Evolutionary conservation across 2,329 filamentous ascomycete genomes (phyloP), one percentile per base, ranked within the genome.

Genomic region (Seiridium cupressi): DNA sequence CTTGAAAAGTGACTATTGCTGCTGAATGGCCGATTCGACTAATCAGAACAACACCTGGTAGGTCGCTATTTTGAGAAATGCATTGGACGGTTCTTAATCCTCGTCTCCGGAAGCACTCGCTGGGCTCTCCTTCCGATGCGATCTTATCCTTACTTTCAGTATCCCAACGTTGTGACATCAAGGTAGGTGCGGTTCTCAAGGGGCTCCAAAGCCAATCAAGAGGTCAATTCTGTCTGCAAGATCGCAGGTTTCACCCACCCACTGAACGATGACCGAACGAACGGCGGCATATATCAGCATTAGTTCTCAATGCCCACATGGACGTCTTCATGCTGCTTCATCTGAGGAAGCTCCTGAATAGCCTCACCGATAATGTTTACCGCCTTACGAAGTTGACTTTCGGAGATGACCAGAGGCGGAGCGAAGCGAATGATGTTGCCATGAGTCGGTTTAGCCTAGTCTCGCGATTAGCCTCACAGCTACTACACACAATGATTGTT

Each of bases 341-440:
- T 76, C 5, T 71, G 87, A 2, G 93, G 93, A 57, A 99, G 83
- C 76, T 97, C 93, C 66, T 84, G 81, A 70, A 97, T 82, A 11
- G 94, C 89, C 72, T 93, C 88, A 63, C 87, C 84, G 72, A 99
- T 96, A 70, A 95, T 94, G 57, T 75, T 75, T 58, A 98, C 74
- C 1, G 94, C 90, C 71, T 87, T 85, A 67, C 87, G 83, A 66
- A 99, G 89, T 78, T 99, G 87, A 62, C 89, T 85, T 71, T 98
- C 93, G 34, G 89, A 93, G 70, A 99, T 98, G 65, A 99, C 93
- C 58, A 99, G 82, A 26, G 95, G 95, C 51, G 95, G 95, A n/a
- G 95, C 95, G 63, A 99, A 89, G 60, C 95, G 91, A 74, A 99
- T 99, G 75, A 99, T 98, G 77, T 98, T 97, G 72, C 96, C 89